Evolutionary conservation across 2,329 filamentous ascomycete species (phyloP).

Genomic region (Beauveria rudraprayagi): DNA sequence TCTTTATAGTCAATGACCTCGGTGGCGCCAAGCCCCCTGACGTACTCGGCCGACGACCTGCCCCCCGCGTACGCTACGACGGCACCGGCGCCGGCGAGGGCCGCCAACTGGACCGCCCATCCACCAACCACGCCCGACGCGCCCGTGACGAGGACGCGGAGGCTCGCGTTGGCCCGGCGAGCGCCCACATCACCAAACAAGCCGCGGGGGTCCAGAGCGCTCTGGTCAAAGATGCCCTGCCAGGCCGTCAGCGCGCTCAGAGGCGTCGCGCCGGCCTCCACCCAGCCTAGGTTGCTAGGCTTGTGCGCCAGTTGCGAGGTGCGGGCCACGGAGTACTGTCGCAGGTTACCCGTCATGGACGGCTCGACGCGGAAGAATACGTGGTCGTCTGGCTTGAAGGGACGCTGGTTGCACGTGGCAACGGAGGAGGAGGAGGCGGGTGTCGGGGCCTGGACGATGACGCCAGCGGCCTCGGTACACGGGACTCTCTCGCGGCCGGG

Average conservation of each 20-base stretch:
- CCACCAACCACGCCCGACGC: conserved; percentile 32
- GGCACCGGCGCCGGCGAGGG: conserved; percentile 24
- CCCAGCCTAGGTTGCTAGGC: neutral
- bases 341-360: conserved; percentile 20
- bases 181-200: conserved; percentile 22
- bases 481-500: conserved; percentile 22
- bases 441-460: conserved; percentile 24
- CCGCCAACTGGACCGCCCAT: conserved; percentile 32
- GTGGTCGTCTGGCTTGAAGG: conserved; percentile 27
- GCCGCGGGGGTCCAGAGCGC: conserved; percentile 21
- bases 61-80: conserved; percentile 27
- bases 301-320: conserved; percentile 24
- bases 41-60: conserved; percentile 22
- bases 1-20: conserved; percentile 30
- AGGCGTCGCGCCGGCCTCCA: conserved; percentile 26
- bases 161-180: conserved; percentile 19
- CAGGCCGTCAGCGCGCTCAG: conserved; percentile 29
- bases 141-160: conserved; percentile 31
- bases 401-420: neutral
- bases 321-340: conserved; percentile 25
- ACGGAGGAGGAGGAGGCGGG: conserved; percentile 9
- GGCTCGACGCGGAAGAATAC: conserved; percentile 26
- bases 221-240: conserved; percentile 30
- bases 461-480: conserved; percentile 31
- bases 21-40: conserved; percentile 26